Evolutionary conservation across 495 filamentous ascomycete genomes (phyloP).

Genomic region (Mycothermus thermophilus): DNA sequence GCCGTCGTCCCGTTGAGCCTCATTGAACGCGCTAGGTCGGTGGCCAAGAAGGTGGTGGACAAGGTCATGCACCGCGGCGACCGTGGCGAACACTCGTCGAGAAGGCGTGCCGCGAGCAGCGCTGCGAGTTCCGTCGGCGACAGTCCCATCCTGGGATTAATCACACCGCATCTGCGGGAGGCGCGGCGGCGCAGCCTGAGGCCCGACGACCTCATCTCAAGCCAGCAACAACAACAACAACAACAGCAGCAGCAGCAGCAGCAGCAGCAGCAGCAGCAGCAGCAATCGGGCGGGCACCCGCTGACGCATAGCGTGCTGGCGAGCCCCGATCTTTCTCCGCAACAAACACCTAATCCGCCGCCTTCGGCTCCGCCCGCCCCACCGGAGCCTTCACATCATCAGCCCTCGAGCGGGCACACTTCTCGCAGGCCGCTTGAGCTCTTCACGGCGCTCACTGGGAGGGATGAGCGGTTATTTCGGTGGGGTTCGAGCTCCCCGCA

Average conservation of each 20-base stretch:
- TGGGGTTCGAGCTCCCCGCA: slow-evolving; percentile 12
- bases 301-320: slow-evolving; percentile 70
- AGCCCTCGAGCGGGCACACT: slow-evolving; percentile 20
- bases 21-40: slow-evolving; percentile 58
- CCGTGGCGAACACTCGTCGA: slow-evolving; percentile 37
- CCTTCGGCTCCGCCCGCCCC: slow-evolving; percentile 13
- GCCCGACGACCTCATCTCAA: slow-evolving; percentile 54
- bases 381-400: slow-evolving; percentile 35
- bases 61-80: slow-evolving; percentile 49
- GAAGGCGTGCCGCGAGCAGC: slow-evolving; percentile 42
- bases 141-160: slow-evolving; percentile 20
- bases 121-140: slow-evolving; percentile 41
- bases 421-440: slow-evolving; percentile 25
- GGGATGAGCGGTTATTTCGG: slow-evolving; percentile 31
- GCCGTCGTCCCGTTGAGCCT: slow-evolving; percentile 84
- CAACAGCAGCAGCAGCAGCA: too few species aligned
- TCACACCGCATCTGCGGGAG: slow-evolving; percentile 30
- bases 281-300: slow-evolving; percentile 50
- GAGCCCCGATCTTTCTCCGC: too few species aligned
- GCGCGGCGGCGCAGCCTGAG: slow-evolving; percentile 54
- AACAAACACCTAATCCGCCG: slow-evolving; percentile 28
- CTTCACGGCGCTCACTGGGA: slow-evolving; percentile 26
- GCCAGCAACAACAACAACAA: too few species aligned
- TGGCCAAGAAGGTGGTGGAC: slow-evolving; percentile 50
- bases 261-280: too few species aligned